Percentiles rank a stretch among this genome's conserved stretches.
These are phyloP conservation scores for Starmerella floris DNA, from an alignment of 805 yeast genomes.

Conservation along the genomic window DNA sequence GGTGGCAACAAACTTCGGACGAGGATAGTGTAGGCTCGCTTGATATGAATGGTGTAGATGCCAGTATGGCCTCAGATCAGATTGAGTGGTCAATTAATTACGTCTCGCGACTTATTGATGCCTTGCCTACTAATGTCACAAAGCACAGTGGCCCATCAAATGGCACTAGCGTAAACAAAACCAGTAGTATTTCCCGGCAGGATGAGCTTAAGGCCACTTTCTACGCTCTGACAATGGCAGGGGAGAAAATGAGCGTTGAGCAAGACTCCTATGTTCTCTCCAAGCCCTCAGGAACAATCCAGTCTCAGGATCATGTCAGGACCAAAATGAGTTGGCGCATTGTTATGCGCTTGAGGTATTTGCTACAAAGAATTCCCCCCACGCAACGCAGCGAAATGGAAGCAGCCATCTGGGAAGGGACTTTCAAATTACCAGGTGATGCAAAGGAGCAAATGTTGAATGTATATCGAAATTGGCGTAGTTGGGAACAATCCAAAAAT, in stretches of 20 bases:
- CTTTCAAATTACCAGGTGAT: conserved; percentile 36
- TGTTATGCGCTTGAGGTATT: conserved; percentile 63
- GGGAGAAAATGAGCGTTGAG: conserved; percentile 40
- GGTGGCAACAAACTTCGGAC: conserved; percentile 22
- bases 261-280: conserved; percentile 86
- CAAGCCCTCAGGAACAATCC: conserved; percentile 68
- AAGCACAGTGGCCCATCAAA: not conserved
- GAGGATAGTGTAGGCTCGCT: conserved; percentile 14
- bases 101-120: conserved; percentile 3
- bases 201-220: conserved; percentile 8
- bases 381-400: conserved; percentile 35
- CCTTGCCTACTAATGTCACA: not conserved
- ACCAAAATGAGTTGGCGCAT: conserved; percentile 80
- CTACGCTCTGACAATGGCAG: conserved; percentile 28
- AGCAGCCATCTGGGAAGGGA: conserved; percentile 23
- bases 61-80: conserved; percentile 13
- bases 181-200: conserved; percentile 1
- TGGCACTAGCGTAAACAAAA: not conserved
- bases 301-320: conserved; percentile 64
- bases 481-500: conserved; percentile 53
- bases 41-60: conserved; percentile 15
- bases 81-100: conserved; percentile 14
- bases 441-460: conserved; percentile 44
- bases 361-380: conserved; percentile 40
- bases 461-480: conserved; percentile 68